These are phyloP conservation scores for Candida adriatica DNA, from an alignment of 805 yeast species.

Conservation along the genomic window DNA sequence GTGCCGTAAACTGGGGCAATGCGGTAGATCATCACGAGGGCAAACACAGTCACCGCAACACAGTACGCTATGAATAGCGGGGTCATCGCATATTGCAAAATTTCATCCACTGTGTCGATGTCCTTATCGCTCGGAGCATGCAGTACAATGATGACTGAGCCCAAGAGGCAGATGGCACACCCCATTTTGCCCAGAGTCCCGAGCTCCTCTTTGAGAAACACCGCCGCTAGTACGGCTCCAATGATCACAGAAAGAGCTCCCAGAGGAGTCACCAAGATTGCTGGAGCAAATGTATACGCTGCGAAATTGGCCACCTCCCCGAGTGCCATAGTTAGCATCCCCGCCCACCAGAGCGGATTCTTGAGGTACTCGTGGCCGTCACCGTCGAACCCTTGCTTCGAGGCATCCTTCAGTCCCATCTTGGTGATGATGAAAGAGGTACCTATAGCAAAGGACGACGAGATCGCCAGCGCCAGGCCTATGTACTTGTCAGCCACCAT, in stretches of 20 bases:
- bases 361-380: conserved; percentile 73
- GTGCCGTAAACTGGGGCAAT: conserved; percentile 78
- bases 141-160: conserved; percentile 78
- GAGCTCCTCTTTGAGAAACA: conserved; percentile 77
- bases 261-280: conserved; percentile 83
- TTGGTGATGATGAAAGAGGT: conserved; percentile 86
- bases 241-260: conserved; percentile 88
- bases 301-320: conserved; percentile 93
- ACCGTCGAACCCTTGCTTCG: conserved; percentile 56
- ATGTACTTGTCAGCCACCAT: conserved; percentile 74
- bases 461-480: conserved; percentile 81
- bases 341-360: conserved; percentile 93
- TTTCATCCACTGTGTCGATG: conserved; percentile 81
- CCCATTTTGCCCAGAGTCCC: conserved; percentile 89
- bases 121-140: conserved; percentile 96
- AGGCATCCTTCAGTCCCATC: conserved; percentile 72
- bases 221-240: conserved; percentile 85
- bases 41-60: conserved; percentile 53
- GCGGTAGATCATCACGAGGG: conserved; percentile 72
- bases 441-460: conserved; percentile 85
- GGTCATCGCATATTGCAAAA: conserved; percentile 67
- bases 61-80: conserved; percentile 73
- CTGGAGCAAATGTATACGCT: conserved; percentile 93
- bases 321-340: conserved; percentile 82
- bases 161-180: conserved; percentile 83